Percentiles rank a stretch among this genome's conserved stretches.
Evolutionary conservation across 257 asterid species (phyloP).

Genomic region (Linderniella brevidens): DNA sequence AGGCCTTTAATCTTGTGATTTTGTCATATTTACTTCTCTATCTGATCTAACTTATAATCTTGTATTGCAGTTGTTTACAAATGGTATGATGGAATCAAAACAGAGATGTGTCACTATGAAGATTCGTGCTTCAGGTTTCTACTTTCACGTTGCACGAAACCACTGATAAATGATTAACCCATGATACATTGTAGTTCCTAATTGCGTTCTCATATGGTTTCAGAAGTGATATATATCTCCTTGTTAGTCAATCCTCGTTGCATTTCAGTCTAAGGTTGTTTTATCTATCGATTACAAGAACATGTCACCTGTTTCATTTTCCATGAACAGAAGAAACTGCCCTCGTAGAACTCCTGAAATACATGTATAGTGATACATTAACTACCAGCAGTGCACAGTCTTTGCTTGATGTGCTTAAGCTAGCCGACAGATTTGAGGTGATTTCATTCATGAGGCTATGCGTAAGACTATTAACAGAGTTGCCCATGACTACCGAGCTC

Average conservation of each 20-base stretch:
- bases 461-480: constrained; percentile 54
- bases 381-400: constrained; percentile 58
- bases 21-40: neutral
- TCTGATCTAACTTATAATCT: constrained; percentile 1
- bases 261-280: no score
- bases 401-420: constrained; percentile 77
- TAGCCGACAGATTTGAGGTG: constrained; percentile 94
- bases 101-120: constrained; percentile 88
- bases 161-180: no score
- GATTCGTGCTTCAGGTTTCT: constrained; percentile 72
- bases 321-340: constrained; percentile 85
- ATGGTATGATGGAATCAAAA: constrained; percentile 98
- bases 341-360: constrained; percentile 90
- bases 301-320: no score
- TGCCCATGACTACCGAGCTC: constrained; percentile 82
- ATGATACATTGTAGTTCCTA: no score
- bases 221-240: no score
- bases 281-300: no score
- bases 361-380: constrained; percentile 74
- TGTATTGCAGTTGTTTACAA: constrained; percentile 59
- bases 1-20: neutral
- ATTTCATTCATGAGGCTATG: constrained; percentile 96
- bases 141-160: no score
- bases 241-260: no score
- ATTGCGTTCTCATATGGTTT: no score